Conservation (phyloP, 1,139 yeast species). For the Yamadazyma friedrichii region DNA sequence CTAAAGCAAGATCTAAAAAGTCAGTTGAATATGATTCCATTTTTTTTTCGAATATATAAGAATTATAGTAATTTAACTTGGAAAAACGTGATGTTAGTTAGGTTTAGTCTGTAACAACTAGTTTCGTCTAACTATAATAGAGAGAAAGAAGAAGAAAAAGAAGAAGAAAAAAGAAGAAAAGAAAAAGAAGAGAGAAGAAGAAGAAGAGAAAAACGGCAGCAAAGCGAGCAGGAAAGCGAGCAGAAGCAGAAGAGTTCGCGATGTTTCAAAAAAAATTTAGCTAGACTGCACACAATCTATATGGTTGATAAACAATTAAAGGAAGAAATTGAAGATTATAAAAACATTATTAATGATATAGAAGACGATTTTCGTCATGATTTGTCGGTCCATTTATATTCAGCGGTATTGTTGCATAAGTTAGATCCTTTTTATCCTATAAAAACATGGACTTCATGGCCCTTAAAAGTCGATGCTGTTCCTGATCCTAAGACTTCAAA, state of each 20-base stretch:
- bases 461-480: conserved; percentile 28
- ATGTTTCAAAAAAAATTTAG: neutral
- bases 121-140: neutral
- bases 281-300: conserved; percentile 1
- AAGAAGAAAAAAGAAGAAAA: neutral
- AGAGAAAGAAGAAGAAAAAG: conserved; percentile 6
- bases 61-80: neutral
- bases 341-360: conserved; percentile 30
- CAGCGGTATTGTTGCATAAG: conserved; percentile 39
- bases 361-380: conserved; percentile 48
- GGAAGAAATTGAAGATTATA: conserved; percentile 8
- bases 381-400: conserved; percentile 52
- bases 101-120: too few species aligned
- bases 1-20: conserved; percentile 79
- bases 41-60: too few species aligned
- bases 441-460: conserved; percentile 48
- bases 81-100: too few species aligned
- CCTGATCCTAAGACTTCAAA: conserved; percentile 33
- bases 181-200: conserved; percentile 2
- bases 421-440: conserved; percentile 39
- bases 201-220: conserved; percentile 1
- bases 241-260: conserved; percentile 4
- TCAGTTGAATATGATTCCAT: conserved; percentile 52
- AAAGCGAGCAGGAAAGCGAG: conserved; percentile 4
- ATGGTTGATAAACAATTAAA: neutral